phyloP scores from a whole-genome alignment of 164 flowering plant species.

The Berberis vulgaris region DNA sequence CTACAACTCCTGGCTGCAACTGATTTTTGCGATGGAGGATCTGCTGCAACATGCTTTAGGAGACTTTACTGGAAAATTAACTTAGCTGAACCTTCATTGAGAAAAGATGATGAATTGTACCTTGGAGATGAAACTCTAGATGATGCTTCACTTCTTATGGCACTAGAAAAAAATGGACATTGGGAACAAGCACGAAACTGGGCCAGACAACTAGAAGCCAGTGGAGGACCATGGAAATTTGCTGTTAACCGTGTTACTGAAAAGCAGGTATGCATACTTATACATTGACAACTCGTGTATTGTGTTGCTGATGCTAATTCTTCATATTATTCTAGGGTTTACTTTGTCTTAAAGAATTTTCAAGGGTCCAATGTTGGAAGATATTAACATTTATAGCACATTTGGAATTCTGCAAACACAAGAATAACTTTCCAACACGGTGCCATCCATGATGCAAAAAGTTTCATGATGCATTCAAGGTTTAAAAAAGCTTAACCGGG shows the following conservation, averaged over 20 bases:
- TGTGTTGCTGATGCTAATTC: no score
- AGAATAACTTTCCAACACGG: no score
- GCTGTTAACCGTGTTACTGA: constrained; percentile 89
- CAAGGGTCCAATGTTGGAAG: no score
- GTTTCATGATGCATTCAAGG: no score
- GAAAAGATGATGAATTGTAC: constrained; percentile 58
- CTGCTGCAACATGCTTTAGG: constrained; percentile 57
- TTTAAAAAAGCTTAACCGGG: no score
- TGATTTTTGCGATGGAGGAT: constrained; percentile 97
- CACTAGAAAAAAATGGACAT: constrained; percentile 65
- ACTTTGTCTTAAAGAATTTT: no score
- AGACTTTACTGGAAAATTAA: constrained; percentile 79
- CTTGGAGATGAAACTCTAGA: constrained; percentile 71
- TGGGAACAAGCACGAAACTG: constrained; percentile 99
- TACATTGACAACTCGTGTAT: neutral
- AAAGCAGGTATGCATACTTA: constrained; percentile 53
- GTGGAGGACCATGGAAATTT: constrained; percentile 76
- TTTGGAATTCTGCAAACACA: no score
- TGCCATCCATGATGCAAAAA: no score
- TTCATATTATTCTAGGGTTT: no score
- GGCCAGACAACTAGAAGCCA: constrained; percentile 91
- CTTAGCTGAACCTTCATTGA: constrained; percentile 79
- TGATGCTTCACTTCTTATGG: constrained; percentile 76
- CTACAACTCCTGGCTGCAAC: constrained; percentile 84
- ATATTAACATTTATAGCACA: no score